These are phyloP conservation scores for Solanum megistacrolobum DNA, from an alignment of 257 asterid genomes.

Conservation along the genomic window DNA sequence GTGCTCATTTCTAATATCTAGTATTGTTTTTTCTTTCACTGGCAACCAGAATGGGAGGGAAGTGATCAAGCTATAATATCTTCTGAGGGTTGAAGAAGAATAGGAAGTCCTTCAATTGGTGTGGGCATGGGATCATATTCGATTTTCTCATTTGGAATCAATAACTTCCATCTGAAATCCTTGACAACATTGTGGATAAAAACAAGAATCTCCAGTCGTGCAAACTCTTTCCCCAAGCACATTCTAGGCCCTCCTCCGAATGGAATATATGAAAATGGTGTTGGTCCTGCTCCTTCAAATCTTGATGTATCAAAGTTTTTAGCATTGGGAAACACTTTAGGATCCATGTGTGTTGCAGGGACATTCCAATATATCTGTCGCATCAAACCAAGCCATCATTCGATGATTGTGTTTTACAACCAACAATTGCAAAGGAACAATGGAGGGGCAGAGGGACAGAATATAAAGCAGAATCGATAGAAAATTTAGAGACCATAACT, in stretches of 20 bases:
- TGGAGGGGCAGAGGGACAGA: neutral
- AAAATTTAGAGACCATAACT: neutral
- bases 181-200: constrained; percentile 34
- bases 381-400: neutral
- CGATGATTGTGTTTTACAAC: neutral
- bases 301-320: constrained; percentile 3
- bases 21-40: neutral
- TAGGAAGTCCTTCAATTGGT: constrained; percentile 41
- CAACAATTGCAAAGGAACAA: neutral
- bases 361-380: constrained; percentile 57
- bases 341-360: constrained; percentile 35
- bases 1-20: neutral
- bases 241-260: constrained; percentile 18
- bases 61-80: neutral
- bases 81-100: constrained; percentile 21
- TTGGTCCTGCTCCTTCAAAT: constrained; percentile 4
- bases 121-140: constrained; percentile 49
- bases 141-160: constrained; percentile 30
- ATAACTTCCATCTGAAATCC: constrained; percentile 34
- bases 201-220: constrained; percentile 48
- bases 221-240: constrained; percentile 66
- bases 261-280: constrained; percentile 9
- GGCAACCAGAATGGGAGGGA: neutral
- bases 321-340: neutral
- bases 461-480: neutral